These are phyloP conservation scores for Cladophialophora chaetospira DNA, from an alignment of 2,329 filamentous ascomycete species.

Conservation along the genomic window DNA sequence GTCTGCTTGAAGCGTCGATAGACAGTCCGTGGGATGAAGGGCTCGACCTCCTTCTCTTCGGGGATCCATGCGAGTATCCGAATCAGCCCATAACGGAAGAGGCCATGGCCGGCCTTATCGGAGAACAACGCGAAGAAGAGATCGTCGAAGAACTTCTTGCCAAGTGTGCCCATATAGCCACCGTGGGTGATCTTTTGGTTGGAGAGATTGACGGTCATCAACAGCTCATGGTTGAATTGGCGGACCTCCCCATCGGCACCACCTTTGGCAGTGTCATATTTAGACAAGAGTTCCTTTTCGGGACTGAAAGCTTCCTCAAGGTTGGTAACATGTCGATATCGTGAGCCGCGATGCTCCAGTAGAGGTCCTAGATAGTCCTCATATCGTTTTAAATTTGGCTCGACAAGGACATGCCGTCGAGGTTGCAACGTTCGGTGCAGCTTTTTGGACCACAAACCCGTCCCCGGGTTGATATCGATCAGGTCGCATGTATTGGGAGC, in stretches of 20 bases:
- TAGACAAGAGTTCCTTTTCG: slow-evolving; percentile 52
- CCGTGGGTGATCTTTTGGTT: slow-evolving; percentile 46
- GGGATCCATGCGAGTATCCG: slow-evolving; percentile 75
- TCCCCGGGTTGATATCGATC: slow-evolving; percentile 81
- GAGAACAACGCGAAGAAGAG: slow-evolving; percentile 60
- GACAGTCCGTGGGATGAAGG: slow-evolving; percentile 63
- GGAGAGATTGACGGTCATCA: slow-evolving; percentile 69
- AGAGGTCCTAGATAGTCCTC: slow-evolving; percentile 62
- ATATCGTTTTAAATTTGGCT: slow-evolving; percentile 65
- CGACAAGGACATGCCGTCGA: slow-evolving; percentile 79
- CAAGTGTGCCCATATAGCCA: slow-evolving; percentile 58
- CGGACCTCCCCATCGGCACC: slow-evolving; percentile 40
- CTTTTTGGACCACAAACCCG: slow-evolving; percentile 74
- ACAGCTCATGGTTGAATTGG: slow-evolving; percentile 68
- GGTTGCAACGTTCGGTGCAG: slow-evolving; percentile 75
- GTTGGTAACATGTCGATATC: slow-evolving; percentile 56
- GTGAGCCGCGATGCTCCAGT: slow-evolving; percentile 39
- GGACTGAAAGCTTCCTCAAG: slow-evolving; percentile 45
- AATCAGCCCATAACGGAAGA: slow-evolving; percentile 77
- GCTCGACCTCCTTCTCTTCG: slow-evolving; percentile 57
- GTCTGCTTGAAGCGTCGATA: slow-evolving; percentile 47
- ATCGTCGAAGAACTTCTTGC: slow-evolving; percentile 56
- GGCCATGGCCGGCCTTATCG: slow-evolving; percentile 55
- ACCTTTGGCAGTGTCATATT: slow-evolving; percentile 37
- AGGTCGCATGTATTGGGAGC: slow-evolving; percentile 78